Evolutionary conservation across 2,329 filamentous ascomycete genomes (phyloP), one percentile per base, ranked within the genome.

Genomic region (Fusarium globosum): DNA sequence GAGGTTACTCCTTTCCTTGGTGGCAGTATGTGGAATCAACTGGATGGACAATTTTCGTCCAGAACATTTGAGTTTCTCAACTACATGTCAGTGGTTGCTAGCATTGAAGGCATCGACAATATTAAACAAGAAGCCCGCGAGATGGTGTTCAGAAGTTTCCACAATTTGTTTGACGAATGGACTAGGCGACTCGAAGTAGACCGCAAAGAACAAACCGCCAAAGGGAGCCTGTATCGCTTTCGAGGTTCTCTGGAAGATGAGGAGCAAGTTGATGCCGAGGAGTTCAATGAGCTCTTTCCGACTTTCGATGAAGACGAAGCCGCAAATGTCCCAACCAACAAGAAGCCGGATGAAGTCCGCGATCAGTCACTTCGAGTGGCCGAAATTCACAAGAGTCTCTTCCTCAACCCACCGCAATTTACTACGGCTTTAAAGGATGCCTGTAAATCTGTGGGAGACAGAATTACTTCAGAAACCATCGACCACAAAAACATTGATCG

Each of bases 271-370:
- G 90, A 94, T 59, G 88, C 92, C 71, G 89, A 92, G 62, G 93
- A 96, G 72, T 92, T 97, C 73, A 88, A 91, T 26, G 88, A 93
- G 72, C 85, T 98, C 12, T 98, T 98, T 83, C 96, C 96, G 3
- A 89, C 88, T 10, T 97, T 91, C 72, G 91, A 93, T 20, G 87
- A 88, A 2, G 86, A 88, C 2, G 81, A 85, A 6, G 82, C 83
- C 6, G 79, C 84, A 52, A 80, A 81, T 57, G 76, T 73, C 13
- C 57, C 74, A 5, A 73, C 74, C 61, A 75, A 72, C 65, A 83
- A 80, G 55, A 81, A 76, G 59, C 80, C 73, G 66, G 82, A 82
- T 53, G 80, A 81, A 74, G 85, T 87, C 68, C 89, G 87, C 65
- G 86, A 85, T 46, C 85, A 90, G 64, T 90, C 93, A 11, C 81